Conservation (phyloP, 768 basidiomycete genomes). For the Pulveroboletus frians region DNA sequence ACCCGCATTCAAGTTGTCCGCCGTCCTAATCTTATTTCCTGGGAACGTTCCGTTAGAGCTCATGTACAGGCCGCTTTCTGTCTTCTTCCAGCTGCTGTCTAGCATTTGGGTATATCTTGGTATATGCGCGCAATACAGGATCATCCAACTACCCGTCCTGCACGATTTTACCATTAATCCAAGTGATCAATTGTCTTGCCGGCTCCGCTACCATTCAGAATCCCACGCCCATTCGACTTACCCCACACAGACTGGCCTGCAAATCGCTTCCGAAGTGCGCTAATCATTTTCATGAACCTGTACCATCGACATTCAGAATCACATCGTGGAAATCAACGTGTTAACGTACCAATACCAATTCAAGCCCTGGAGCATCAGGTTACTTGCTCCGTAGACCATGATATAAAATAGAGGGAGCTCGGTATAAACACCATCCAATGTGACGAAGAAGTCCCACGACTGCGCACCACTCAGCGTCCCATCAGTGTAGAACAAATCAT, state of each 20-base stretch:
- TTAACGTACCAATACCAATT: slow-evolving; percentile 71
- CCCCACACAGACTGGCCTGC: slow-evolving; percentile 15
- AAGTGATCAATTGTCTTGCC: slow-evolving; percentile 10
- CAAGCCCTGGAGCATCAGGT: slow-evolving; percentile 61
- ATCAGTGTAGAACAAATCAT: neutral
- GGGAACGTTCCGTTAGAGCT: slow-evolving; percentile 67
- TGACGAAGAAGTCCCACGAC: slow-evolving; percentile 64
- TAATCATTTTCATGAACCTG: slow-evolving; percentile 73
- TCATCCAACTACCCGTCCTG: neutral
- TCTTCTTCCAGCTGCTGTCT: slow-evolving; percentile 1
- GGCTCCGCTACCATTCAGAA: slow-evolving; percentile 14
- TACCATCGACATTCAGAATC: neutral
- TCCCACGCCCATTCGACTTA: slow-evolving; percentile 10
- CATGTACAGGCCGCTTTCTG: slow-evolving; percentile 52
- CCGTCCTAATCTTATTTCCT: slow-evolving; percentile 71
- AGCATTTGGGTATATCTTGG: slow-evolving; percentile 13
- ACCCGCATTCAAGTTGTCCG: slow-evolving; percentile 63
- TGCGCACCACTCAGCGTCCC: slow-evolving; percentile 24
- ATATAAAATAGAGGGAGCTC: slow-evolving; percentile 50
- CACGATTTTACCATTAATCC: slow-evolving; percentile 6
- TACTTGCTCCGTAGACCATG: slow-evolving; percentile 51
- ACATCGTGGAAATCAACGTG: neutral
- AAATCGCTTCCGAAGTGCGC: slow-evolving; percentile 61
- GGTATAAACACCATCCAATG: slow-evolving; percentile 50
- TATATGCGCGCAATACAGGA: slow-evolving; percentile 10